Conservation (phyloP, 768 basidiomycete species). For the Plicaturopsis crispa region DNA sequence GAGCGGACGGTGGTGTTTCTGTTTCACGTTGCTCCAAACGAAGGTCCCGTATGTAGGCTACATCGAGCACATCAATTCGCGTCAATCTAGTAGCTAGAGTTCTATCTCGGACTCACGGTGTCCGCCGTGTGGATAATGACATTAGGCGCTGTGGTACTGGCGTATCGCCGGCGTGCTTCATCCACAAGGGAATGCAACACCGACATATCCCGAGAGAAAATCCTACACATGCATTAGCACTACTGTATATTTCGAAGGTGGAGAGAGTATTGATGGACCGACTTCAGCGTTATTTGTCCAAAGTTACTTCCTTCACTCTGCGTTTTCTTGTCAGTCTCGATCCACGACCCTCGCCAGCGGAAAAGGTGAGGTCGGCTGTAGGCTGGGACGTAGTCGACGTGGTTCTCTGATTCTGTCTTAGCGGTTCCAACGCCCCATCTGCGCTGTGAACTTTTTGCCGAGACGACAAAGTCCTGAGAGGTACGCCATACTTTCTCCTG, state of each 20-base stretch:
- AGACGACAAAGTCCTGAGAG: slow-evolving; percentile 33
- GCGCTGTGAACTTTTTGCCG: slow-evolving; percentile 28
- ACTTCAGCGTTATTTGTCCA: too few relatives aligned
- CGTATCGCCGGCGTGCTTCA: slow-evolving; percentile 31
- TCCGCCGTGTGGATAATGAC: slow-evolving; percentile 32
- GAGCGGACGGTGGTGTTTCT: slow-evolving; percentile 42
- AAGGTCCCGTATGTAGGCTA: slow-evolving; percentile 32
- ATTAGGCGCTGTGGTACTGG: slow-evolving; percentile 30
- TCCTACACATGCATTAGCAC: slow-evolving; percentile 14
- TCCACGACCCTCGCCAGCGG: slow-evolving; percentile 35
- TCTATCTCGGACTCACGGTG: slow-evolving; percentile 15
- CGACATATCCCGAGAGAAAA: slow-evolving; percentile 36
- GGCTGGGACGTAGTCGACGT: slow-evolving; percentile 35
- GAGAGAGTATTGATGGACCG: slow-evolving; percentile 10
- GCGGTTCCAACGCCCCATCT: slow-evolving; percentile 30
- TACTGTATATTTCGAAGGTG: background rate
- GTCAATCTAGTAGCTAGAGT: slow-evolving; percentile 4
- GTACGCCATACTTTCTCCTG: slow-evolving; percentile 34
- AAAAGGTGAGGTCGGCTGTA: slow-evolving; percentile 34
- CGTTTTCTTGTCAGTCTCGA: slow-evolving; percentile 21
- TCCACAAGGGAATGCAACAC: slow-evolving; percentile 34
- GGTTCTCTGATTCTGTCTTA: slow-evolving; percentile 8
- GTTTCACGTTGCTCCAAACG: slow-evolving; percentile 37
- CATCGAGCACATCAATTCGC: slow-evolving; percentile 13
- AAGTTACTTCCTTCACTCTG: slow-evolving; percentile 9